phyloP scores from a whole-genome alignment of 2,329 filamentous ascomycete genomes.

The Simplicillium sp. region DNA sequence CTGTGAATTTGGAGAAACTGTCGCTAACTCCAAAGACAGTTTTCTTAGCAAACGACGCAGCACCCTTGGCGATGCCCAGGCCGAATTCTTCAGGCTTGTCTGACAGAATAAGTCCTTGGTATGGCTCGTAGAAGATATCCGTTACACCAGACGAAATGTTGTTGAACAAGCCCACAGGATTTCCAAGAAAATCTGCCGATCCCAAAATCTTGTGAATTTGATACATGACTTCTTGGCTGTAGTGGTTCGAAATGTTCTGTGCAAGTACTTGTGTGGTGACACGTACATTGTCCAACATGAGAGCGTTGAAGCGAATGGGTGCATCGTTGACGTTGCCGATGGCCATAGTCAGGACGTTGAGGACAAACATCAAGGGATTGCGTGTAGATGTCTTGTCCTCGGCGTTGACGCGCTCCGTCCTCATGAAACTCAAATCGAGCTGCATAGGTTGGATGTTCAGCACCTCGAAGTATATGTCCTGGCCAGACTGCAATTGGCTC shows the following conservation, averaged over 20 bases:
- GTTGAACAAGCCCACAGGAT: conserved; percentile 95
- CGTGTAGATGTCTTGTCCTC: conserved; percentile 85
- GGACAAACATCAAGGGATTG: conserved; percentile 96
- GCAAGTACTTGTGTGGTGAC: conserved; percentile 78
- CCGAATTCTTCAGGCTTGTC: conserved; percentile 93
- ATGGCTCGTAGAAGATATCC: conserved; percentile 98
- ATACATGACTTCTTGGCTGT: conserved; percentile 90
- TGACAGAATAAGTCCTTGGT: conserved; percentile 93
- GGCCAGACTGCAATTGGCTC: conserved; percentile 69
- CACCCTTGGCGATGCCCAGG: conserved; percentile 89
- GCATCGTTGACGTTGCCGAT: conserved; percentile 99
- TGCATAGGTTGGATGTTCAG: conserved; percentile 98
- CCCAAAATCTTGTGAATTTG: conserved; percentile 97
- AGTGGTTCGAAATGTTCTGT: conserved; percentile 84
- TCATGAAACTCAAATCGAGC: conserved; percentile 91
- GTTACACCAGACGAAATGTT: conserved; percentile 95
- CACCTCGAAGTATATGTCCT: conserved; percentile 97
- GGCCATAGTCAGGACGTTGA: conserved; percentile 98
- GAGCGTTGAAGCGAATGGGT: conserved; percentile 82
- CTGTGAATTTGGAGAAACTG: conserved; percentile 95
- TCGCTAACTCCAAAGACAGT: conserved; percentile 96
- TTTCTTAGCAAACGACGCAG: conserved; percentile 96
- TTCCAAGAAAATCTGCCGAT: conserved; percentile 94
- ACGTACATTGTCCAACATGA: conserved; percentile 90
- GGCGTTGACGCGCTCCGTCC: conserved; percentile 91